phyloP scores from a whole-genome alignment of 148 eudicot species.

The Spergularia marina region DNA sequence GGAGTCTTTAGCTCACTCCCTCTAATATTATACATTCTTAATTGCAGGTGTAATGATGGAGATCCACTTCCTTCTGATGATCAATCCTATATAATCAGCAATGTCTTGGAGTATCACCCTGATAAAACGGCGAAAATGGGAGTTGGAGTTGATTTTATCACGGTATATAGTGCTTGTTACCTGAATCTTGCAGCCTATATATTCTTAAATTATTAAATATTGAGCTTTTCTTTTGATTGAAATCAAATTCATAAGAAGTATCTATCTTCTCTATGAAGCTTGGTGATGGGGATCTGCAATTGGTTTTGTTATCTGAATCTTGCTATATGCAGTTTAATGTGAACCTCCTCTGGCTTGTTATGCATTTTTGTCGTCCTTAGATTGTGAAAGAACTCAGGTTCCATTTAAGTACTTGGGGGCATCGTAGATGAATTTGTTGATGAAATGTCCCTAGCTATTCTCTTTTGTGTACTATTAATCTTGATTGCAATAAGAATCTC shows the following conservation, averaged over 20 bases:
- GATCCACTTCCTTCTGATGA: conserved; percentile 78
- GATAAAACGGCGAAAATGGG: conserved; percentile 78
- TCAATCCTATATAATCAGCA: conserved; percentile 58
- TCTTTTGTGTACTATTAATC: neutral
- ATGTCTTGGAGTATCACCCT: conserved; percentile 72
- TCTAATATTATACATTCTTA: conserved; percentile 20
- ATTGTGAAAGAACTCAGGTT: neutral
- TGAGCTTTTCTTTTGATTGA: neutral
- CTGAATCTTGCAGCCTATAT: neutral
- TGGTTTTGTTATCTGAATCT: no score
- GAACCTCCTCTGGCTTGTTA: no score
- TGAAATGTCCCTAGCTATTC: neutral
- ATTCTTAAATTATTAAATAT: neutral
- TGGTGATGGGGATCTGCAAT: no score
- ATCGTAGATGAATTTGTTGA: neutral
- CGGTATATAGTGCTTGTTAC: conserved; percentile 41
- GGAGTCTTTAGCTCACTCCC: neutral
- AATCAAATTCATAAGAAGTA: neutral
- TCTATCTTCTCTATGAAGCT: neutral
- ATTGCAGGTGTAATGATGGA: conserved; percentile 74
- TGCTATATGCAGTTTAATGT: no score
- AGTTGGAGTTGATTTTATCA: conserved; percentile 66
- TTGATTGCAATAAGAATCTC: neutral
- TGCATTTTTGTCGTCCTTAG: no score
- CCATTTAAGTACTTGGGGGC: neutral